Percentiles rank a stretch among this genome's conserved stretches.
phyloP scores from a whole-genome alignment of 1,139 yeast genomes.

The Magnusiomyces tetraspermus region DNA sequence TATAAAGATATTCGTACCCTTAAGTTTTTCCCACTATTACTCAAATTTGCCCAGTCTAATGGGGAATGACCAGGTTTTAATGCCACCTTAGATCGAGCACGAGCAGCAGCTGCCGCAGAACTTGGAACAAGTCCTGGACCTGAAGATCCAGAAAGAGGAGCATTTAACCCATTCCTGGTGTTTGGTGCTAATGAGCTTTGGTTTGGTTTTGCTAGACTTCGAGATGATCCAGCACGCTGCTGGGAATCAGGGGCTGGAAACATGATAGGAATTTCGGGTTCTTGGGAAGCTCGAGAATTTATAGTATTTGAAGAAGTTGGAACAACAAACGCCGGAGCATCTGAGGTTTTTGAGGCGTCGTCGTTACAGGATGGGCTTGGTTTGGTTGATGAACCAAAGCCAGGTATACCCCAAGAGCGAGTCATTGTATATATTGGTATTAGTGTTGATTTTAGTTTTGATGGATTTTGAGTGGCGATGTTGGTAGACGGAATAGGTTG shows the following conservation, averaged over 20 bases:
- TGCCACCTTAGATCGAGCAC: conserved; percentile 43
- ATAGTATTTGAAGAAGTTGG: too few species aligned
- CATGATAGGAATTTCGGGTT: conserved; percentile 3
- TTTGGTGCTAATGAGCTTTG: neutral
- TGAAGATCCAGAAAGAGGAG: neutral
- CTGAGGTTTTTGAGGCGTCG: too few species aligned
- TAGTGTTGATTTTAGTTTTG: too few species aligned
- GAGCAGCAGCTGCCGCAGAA: conserved; percentile 14
- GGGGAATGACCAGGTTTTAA: conserved; percentile 78
- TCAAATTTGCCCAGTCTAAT: conserved; percentile 70
- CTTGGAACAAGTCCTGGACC: neutral
- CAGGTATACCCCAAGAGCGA: too few species aligned
- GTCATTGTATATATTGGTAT: too few species aligned
- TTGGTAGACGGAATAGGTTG: too few species aligned
- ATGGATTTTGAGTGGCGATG: too few species aligned
- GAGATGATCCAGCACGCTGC: conserved; percentile 3
- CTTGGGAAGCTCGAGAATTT: too few species aligned
- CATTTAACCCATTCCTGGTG: neutral
- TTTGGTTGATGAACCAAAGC: too few species aligned
- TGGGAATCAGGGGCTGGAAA: conserved; percentile 7
- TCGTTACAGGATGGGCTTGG: too few species aligned
- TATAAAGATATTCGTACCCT: conserved; percentile 27
- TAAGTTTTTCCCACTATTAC: conserved; percentile 37
- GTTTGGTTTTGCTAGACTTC: neutral
- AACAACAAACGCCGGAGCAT: too few species aligned